Evolutionary conservation across 2,329 filamentous ascomycete genomes (phyloP).

Genomic region (Sporothrix pseudoabietina): DNA sequence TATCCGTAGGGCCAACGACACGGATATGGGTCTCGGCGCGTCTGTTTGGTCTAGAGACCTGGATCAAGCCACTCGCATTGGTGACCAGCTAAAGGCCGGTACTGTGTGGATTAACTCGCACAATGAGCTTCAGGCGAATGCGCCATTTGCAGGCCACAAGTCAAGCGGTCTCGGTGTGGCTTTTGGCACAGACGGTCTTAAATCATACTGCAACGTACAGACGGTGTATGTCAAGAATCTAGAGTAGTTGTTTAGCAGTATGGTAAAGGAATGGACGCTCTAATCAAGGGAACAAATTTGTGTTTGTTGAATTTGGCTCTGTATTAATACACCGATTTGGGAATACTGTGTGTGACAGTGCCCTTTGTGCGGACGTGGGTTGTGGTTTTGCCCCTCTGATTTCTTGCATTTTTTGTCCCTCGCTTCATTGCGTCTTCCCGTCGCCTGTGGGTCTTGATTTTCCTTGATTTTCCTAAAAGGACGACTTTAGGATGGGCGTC

Average conservation of each 20-base stretch:
- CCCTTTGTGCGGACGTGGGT: too few species aligned
- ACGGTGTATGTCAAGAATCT: background rate
- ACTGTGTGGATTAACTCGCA: constrained; percentile 14
- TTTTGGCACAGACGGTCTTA: constrained; percentile 8
- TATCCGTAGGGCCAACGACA: constrained; percentile 3
- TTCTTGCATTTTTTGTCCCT: too few species aligned
- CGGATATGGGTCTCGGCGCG: background rate
- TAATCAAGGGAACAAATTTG: background rate
- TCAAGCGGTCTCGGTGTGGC: background rate
- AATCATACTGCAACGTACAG: constrained; percentile 6
- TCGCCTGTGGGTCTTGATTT: too few species aligned
- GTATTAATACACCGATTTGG: too few species aligned
- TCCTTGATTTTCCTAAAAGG: too few species aligned
- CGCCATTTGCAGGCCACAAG: constrained; percentile 8
- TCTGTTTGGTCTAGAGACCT: background rate
- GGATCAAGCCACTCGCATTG: background rate
- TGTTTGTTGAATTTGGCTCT: too few species aligned
- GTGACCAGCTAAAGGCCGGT: background rate
- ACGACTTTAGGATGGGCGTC: background rate
- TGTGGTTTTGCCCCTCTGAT: too few species aligned
- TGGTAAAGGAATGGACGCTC: background rate
- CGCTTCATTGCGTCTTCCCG: too few species aligned
- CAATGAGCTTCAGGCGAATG: constrained; percentile 4
- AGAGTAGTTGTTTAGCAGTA: background rate
- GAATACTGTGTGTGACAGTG: too few species aligned